Conservation (phyloP, 148 eudicot genomes). For the Arbutus unedo region DNA sequence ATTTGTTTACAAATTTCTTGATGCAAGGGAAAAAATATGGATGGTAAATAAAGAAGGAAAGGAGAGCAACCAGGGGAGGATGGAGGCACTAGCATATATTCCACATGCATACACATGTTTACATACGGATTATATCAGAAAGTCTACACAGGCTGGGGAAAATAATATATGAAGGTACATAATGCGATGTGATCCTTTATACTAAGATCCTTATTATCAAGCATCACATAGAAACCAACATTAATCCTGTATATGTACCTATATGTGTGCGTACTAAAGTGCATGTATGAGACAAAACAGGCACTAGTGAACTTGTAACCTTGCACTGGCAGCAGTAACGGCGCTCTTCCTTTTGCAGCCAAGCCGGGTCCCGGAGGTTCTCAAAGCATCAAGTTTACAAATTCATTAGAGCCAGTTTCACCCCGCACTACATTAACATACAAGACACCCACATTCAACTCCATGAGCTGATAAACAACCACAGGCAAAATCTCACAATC, state of each 20-base stretch:
- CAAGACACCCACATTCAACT: not conserved
- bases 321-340: not conserved
- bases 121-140: not conserved
- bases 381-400: slow-evolving; percentile 2
- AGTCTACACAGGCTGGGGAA: not conserved
- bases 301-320: not conserved
- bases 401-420: not conserved
- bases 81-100: not conserved
- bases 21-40: not conserved
- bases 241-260: not conserved
- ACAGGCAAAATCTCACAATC: not conserved
- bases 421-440: not conserved
- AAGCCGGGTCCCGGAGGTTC: not conserved
- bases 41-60: not conserved
- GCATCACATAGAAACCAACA: not conserved
- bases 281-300: not conserved
- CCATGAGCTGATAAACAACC: not conserved
- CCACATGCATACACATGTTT: not conserved
- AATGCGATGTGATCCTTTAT: not conserved
- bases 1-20: not conserved
- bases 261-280: not conserved
- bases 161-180: not conserved
- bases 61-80: not conserved
- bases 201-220: not conserved
- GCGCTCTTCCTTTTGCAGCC: not conserved